Evolutionary conservation across 176 grass and related monocot genomes (phyloP).

Genomic region (Coix lacrymajobi): DNA sequence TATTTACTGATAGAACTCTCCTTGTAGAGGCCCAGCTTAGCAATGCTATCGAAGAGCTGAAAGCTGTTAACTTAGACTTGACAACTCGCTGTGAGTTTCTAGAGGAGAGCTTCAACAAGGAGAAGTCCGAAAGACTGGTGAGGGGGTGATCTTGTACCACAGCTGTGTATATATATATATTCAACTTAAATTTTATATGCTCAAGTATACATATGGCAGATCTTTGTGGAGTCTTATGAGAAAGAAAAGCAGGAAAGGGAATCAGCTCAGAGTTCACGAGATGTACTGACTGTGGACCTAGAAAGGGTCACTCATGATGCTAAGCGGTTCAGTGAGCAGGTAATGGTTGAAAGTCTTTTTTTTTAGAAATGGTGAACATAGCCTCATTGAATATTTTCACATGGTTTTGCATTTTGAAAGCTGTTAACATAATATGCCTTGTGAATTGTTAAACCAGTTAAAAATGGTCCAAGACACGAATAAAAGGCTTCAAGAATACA

Average conservation of each 20-base stretch:
- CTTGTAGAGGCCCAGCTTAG: conserved; percentile 55
- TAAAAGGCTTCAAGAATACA: conserved; percentile 79
- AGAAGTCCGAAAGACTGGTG: conserved; percentile 57
- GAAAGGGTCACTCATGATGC: conserved; percentile 63
- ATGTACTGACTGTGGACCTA: conserved; percentile 45
- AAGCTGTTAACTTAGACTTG: conserved; percentile 35
- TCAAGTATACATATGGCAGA: conserved; percentile 25
- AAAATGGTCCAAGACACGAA: conserved; percentile 84
- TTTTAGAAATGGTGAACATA: neutral
- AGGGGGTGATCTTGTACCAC: neutral
- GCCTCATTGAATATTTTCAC: neutral
- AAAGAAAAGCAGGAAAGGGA: conserved; percentile 55
- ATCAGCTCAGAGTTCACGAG: conserved; percentile 37
- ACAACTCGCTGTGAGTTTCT: conserved; percentile 30
- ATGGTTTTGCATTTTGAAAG: neutral
- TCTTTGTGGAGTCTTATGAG: conserved; percentile 47
- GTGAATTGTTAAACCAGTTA: conserved; percentile 41
- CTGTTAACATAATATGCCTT: conserved; percentile 4
- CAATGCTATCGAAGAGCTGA: conserved; percentile 43
- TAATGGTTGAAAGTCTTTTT: conserved; percentile 6
- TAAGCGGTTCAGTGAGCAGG: conserved; percentile 71
- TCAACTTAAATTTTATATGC: neutral
- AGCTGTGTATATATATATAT: neutral
- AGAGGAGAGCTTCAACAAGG: conserved; percentile 59
- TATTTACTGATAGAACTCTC: neutral